phyloP scores from a whole-genome alignment of 2,329 filamentous ascomycete genomes.

The Talaromyces pinophilus region DNA sequence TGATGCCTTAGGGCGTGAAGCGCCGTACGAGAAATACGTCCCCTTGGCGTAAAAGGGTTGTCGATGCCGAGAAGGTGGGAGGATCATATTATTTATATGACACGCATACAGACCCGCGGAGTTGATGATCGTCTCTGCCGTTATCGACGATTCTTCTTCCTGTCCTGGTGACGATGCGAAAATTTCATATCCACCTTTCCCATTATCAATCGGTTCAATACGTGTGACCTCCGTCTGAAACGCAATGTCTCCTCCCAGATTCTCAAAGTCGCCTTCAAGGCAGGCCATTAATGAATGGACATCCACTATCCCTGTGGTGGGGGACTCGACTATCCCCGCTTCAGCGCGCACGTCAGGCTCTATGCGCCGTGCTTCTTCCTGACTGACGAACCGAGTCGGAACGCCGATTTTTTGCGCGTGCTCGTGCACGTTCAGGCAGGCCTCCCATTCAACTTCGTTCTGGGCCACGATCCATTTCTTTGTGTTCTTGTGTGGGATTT shows the following conservation, averaged over 20 bases:
- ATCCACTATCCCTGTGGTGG: conserved; percentile 87
- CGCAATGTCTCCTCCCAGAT: conserved; percentile 72
- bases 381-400: conserved; percentile 69
- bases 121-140: conserved; percentile 77
- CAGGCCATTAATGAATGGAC: conserved; percentile 81
- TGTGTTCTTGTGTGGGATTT: conserved; percentile 70
- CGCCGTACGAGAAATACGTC: conserved; percentile 84
- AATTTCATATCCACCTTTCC: conserved; percentile 69
- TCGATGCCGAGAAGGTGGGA: conserved; percentile 54
- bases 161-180: conserved; percentile 44
- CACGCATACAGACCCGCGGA: conserved; percentile 79
- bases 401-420: conserved; percentile 61
- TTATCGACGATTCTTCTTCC: conserved; percentile 55
- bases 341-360: conserved; percentile 77
- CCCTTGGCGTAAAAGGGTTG: conserved; percentile 85
- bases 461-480: conserved; percentile 98
- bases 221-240: conserved; percentile 65
- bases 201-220: conserved; percentile 57
- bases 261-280: conserved; percentile 74
- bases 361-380: conserved; percentile 60
- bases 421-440: conserved; percentile 54
- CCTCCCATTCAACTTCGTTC: conserved; percentile 67
- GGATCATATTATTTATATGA: conserved; percentile 77
- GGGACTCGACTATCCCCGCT: conserved; percentile 76
- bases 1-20: conserved; percentile 63